Percentiles rank a stretch among this genome's conserved stretches.
Evolutionary conservation across 2,329 filamentous ascomycete genomes (phyloP).

Genomic region (Exophiala bonariae): DNA sequence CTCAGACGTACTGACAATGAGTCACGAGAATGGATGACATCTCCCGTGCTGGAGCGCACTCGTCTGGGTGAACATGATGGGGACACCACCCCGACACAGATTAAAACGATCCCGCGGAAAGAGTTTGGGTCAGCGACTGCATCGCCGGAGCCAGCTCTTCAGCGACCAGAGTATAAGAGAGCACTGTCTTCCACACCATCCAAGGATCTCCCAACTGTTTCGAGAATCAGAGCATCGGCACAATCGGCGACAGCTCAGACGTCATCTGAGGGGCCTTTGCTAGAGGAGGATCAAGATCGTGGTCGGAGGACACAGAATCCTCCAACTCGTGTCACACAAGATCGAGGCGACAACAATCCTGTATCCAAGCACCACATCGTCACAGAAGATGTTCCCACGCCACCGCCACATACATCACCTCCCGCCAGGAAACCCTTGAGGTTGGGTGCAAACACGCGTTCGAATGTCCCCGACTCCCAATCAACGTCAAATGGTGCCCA

Average conservation of each 20-base stretch:
- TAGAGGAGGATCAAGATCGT: slow-evolving; percentile 3
- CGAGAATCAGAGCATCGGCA: slow-evolving; percentile 41
- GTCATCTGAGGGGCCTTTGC: background rate
- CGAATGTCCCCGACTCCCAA: too few species aligned
- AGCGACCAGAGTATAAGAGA: slow-evolving; percentile 34
- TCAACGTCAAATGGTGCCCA: too few species aligned
- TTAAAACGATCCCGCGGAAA: background rate
- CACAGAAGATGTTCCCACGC: slow-evolving; percentile 21
- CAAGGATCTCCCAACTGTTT: slow-evolving; percentile 44
- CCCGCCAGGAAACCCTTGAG: background rate
- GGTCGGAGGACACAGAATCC: slow-evolving; percentile 3
- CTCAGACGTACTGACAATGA: too few species aligned
- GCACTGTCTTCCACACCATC: slow-evolving; percentile 50
- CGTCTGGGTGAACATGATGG: too few species aligned
- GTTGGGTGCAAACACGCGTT: too few species aligned
- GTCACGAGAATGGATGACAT: too few species aligned
- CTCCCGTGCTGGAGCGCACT: too few species aligned
- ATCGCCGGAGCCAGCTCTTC: slow-evolving; percentile 1
- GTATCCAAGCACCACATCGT: slow-evolving; percentile 11
- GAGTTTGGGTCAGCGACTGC: background rate
- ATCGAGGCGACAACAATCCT: background rate
- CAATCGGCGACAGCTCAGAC: slow-evolving; percentile 11
- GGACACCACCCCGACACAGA: background rate
- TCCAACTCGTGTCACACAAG: too few species aligned
- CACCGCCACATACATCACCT: slow-evolving; percentile 10